Percentiles rank a stretch among this genome's conserved stretches.
These are phyloP conservation scores for Saturnispora besseyi DNA, from an alignment of 805 yeast species.

Conservation along the genomic window DNA sequence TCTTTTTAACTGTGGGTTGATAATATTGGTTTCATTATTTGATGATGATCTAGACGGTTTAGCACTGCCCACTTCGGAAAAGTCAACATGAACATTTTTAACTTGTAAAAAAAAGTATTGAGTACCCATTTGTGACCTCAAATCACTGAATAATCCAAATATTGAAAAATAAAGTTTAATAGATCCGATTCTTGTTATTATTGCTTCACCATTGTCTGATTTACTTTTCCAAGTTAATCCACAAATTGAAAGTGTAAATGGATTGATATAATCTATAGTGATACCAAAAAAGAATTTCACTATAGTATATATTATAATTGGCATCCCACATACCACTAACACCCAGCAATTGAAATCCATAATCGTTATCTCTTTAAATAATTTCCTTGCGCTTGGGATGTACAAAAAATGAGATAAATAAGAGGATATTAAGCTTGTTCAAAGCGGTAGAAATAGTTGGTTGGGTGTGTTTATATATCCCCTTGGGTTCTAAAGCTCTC, in stretches of 20 bases:
- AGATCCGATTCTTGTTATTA: neutral
- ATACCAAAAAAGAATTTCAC: neutral
- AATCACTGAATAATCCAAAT: neutral
- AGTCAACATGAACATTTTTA: neutral
- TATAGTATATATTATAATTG: neutral
- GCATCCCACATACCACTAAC: neutral
- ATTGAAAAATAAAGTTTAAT: constrained; percentile 7
- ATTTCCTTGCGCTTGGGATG: neutral
- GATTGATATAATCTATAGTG: constrained; percentile 4
- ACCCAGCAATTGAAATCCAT: neutral
- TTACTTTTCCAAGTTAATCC: neutral
- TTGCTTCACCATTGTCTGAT: neutral
- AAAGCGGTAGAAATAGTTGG: too few species aligned
- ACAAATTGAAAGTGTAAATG: constrained; percentile 6
- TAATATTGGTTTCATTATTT: neutral
- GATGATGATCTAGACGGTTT: neutral
- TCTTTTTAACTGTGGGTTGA: neutral
- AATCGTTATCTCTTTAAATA: neutral
- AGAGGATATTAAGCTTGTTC: neutral
- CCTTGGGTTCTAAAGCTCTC: neutral
- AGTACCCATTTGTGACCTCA: neutral
- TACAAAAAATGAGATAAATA: neutral
- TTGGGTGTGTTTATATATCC: neutral
- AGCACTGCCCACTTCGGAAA: neutral
- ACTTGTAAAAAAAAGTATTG: constrained; percentile 1